Base-by-base conservation (phyloP, 2,329 filamentous ascomycete genomes). In the Penicillium sp. region DNA sequence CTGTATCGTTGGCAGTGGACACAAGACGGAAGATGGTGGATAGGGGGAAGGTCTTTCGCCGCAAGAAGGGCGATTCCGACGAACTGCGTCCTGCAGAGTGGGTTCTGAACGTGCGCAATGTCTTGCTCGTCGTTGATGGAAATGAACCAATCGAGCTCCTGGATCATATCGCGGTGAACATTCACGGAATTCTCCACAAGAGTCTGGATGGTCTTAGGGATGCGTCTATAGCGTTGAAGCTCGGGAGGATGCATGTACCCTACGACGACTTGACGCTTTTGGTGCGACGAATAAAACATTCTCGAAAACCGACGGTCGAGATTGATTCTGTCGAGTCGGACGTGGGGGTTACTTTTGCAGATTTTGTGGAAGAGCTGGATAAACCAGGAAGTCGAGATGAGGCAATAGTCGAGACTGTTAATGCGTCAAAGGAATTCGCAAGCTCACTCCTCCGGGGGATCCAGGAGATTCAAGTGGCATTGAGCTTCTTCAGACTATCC, bases 401-500 rank as follows among this genome's bases (percentile, higher is more conserved):
- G 58, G 84, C 87, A 31, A 84, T 97, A 60, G 89, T 93, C 60
- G 90, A 91, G 74, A 90, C 91, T 0, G 91, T 97, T 0, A 93
- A 93, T 0, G 93, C 97, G 72, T 97, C 93, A 0, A 94, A 93
- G 70, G 93, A 97, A 66, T 95, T 99, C 73, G 85, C 93, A 60
- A 91, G 91, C 74, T 97, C 95, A 1, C 90, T 97, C 47, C 82
- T 99, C 54, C 88, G 92, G 49, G 95, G 95, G 56, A 92, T 99
- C 67, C 96, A 97, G 74, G 95, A 99, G 76, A 91, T 99, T 13
- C 95, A 99, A 76, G 92, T 99, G 71, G 94, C 93, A 0, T 87
- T 98, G 73, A 94, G 94, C 77, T 95, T 94, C 76, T 86, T 97
- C 68, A 92, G 92, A 19, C 79, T 99, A 62, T 93, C 92, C 23